These are phyloP conservation scores for Pythium coloratum DNA, from an alignment of 352 stramenopile species.

Conservation along the genomic window DNA sequence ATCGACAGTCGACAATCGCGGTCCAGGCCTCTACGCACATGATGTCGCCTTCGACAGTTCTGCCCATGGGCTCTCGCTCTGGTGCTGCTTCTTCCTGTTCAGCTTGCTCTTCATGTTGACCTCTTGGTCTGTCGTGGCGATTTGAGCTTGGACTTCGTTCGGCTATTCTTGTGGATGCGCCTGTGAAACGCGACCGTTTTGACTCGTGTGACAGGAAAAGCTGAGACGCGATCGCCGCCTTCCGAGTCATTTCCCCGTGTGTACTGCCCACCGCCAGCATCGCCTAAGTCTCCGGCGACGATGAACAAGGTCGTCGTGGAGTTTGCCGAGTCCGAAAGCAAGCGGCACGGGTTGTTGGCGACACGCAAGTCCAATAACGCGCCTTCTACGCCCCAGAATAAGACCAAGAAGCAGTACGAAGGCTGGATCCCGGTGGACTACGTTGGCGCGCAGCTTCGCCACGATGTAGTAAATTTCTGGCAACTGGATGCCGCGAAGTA, in stretches of 20 bases:
- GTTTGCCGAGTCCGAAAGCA: slow-evolving; percentile 12
- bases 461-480: slow-evolving; percentile 53
- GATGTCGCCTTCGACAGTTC: slow-evolving; percentile 37
- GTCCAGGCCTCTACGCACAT: slow-evolving; percentile 22
- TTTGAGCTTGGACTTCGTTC: not conserved
- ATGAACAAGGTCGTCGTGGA: slow-evolving; percentile 48
- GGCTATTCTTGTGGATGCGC: not conserved
- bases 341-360: not conserved
- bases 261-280: too few relatives aligned
- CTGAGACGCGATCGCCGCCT: not conserved
- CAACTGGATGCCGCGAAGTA: slow-evolving; percentile 41
- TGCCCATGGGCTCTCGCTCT: slow-evolving; percentile 29
- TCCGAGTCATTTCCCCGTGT: too few relatives aligned
- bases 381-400: not conserved
- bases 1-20: not conserved
- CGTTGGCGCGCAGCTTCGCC: slow-evolving; percentile 35
- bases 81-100: slow-evolving; percentile 28
- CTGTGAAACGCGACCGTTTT: slow-evolving; percentile 1
- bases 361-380: slow-evolving; percentile 6
- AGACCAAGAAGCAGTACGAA: slow-evolving; percentile 25
- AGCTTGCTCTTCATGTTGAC: slow-evolving; percentile 27
- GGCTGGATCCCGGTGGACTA: slow-evolving; percentile 62
- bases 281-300: not conserved
- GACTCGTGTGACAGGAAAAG: not conserved
- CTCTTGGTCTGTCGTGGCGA: not conserved